Conservation (phyloP, 23 red algal genomes). For the Gracilaria domingensis region DNA sequence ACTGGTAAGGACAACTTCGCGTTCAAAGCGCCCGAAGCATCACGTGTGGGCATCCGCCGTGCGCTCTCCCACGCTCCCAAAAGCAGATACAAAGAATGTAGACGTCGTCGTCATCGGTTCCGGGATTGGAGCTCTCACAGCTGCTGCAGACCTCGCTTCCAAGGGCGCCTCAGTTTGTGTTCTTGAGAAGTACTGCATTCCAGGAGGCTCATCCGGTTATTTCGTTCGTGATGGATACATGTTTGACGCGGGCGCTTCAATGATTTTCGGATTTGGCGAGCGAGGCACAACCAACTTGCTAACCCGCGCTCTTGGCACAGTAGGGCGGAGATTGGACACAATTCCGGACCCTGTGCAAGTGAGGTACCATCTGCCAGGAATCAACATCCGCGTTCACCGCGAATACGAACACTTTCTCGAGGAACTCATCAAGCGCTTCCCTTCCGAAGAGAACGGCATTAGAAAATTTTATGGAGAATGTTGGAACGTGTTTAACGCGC, state of each 20-base stretch:
- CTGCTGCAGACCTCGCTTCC: constrained; percentile 83
- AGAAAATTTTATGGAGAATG: constrained; percentile 87
- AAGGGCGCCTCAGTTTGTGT: constrained; percentile 87
- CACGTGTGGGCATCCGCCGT: neutral
- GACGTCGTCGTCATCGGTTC: constrained; percentile 94
- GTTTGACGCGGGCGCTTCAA: constrained; percentile 97
- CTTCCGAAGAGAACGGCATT: constrained; percentile 76
- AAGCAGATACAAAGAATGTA: constrained; percentile 4
- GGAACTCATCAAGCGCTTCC: constrained; percentile 85
- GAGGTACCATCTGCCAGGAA: constrained; percentile 86
- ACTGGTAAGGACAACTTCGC: neutral
- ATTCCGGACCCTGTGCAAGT: constrained; percentile 91
- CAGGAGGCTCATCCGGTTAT: constrained; percentile 83
- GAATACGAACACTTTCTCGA: constrained; percentile 83
- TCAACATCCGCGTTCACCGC: constrained; percentile 86
- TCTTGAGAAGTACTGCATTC: constrained; percentile 92
- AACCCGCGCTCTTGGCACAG: constrained; percentile 80
- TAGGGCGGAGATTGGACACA: constrained; percentile 71
- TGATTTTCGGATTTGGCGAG: constrained; percentile 95
- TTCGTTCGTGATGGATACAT: constrained; percentile 80
- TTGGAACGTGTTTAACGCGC: constrained; percentile 84
- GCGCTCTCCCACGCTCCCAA: neutral
- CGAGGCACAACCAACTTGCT: constrained; percentile 90
- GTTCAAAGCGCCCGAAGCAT: neutral
- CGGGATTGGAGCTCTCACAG: constrained; percentile 92